Percentiles rank a stretch among this genome's conserved stretches.
These are phyloP conservation scores for Globisporangium nodosum DNA, from an alignment of 352 stramenopile species.

Conservation along the genomic window DNA sequence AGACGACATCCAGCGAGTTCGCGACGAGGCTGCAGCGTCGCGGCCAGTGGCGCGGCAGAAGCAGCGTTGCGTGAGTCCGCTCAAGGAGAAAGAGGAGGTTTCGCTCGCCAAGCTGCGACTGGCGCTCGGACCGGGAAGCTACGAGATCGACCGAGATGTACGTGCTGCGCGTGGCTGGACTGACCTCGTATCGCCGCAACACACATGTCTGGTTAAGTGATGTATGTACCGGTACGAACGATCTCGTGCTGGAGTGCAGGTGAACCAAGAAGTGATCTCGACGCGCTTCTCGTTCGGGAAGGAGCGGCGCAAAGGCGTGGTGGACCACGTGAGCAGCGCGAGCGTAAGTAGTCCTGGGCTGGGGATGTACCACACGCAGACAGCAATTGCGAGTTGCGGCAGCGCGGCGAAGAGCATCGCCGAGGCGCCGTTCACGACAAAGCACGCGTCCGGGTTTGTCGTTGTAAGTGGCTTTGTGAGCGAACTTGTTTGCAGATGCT, in stretches of 20 bases:
- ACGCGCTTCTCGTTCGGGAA: constrained; percentile 44
- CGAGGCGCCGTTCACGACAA: constrained; percentile 19
- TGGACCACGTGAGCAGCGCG: constrained; percentile 23
- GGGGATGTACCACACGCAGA: constrained; percentile 21
- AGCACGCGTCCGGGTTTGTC: constrained; percentile 29
- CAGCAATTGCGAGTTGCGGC: constrained; percentile 2
- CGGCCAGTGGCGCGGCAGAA: constrained; percentile 6
- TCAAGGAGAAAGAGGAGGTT: constrained; percentile 6
- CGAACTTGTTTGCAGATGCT: neutral
- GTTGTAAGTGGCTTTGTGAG: constrained; percentile 12
- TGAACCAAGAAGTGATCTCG: constrained; percentile 35
- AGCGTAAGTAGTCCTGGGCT: constrained; percentile 7
- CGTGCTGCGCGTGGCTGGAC: neutral
- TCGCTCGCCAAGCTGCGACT: constrained; percentile 21
- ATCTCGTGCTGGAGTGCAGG: constrained; percentile 11
- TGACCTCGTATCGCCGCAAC: neutral
- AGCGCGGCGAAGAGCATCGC: constrained; percentile 15
- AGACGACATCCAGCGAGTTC: constrained; percentile 25
- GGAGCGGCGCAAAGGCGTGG: constrained; percentile 36
- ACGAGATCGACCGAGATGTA: constrained; percentile 49
- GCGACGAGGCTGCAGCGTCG: neutral
- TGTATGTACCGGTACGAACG: neutral
- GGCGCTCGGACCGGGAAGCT: constrained; percentile 43
- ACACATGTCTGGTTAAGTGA: neutral
- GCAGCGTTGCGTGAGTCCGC: constrained; percentile 6